Evolutionary conservation across 495 filamentous ascomycete species (phyloP).

Genomic region (Venustampulla echinocandica): DNA sequence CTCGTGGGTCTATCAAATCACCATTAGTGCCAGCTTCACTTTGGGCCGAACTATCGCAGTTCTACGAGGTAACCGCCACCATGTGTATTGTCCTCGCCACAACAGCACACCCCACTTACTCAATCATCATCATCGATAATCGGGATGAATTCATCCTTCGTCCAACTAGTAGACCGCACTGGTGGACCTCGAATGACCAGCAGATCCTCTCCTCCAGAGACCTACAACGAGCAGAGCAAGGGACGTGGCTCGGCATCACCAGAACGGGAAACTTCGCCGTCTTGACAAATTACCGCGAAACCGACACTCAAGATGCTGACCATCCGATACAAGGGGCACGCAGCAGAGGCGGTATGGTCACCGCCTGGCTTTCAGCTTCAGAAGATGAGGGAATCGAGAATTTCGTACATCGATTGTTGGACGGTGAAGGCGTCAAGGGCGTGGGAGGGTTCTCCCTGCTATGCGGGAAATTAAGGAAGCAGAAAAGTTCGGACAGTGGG

Average conservation of each 20-base stretch:
- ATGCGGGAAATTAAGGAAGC: conserved; percentile 63
- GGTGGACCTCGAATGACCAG: conserved; percentile 54
- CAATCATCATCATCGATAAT: conserved; percentile 85
- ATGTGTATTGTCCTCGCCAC: conserved; percentile 95
- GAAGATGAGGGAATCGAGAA: conserved; percentile 41
- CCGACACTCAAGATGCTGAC: conserved; percentile 41
- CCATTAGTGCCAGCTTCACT: too few relatives aligned
- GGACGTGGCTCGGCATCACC: conserved; percentile 93
- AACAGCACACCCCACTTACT: conserved; percentile 82
- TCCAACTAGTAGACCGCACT: conserved; percentile 72
- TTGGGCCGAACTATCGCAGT: too few relatives aligned
- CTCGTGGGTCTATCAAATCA: too few relatives aligned
- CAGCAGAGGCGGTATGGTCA: conserved; percentile 79
- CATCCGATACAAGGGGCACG: conserved; percentile 48
- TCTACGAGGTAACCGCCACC: too few relatives aligned
- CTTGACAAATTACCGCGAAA: conserved; percentile 90
- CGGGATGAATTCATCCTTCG: conserved; percentile 92
- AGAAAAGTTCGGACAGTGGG: conserved; percentile 25
- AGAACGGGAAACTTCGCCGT: conserved; percentile 76
- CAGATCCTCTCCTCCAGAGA: conserved; percentile 43
- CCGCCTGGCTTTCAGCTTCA: conserved; percentile 63
- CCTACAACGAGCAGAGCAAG: conserved; percentile 45
- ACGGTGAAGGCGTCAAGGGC: conserved; percentile 53
- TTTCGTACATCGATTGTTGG: conserved; percentile 64
- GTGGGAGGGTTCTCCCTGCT: conserved; percentile 92